Evolutionary conservation across 2,329 filamentous ascomycete genomes (phyloP).

Genomic region (Scolecobasidium constrictum): DNA sequence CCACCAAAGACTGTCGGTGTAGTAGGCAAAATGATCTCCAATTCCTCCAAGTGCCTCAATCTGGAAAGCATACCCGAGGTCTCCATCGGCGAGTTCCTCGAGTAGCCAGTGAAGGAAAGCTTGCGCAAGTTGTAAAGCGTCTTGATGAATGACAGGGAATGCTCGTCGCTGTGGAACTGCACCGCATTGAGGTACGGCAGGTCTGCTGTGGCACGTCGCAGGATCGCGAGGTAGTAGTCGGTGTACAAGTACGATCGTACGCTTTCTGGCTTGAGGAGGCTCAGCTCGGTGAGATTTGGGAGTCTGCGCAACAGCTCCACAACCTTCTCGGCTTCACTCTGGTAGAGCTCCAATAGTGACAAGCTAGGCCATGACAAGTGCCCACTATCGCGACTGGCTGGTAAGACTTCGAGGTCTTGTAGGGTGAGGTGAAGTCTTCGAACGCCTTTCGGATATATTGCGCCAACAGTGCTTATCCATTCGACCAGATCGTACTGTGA

Average conservation of each 20-base stretch:
- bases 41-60: constrained; percentile 1
- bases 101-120: constrained; percentile 7
- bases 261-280: not conserved
- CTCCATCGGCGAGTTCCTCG: constrained; percentile 8
- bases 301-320: not conserved
- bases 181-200: not conserved
- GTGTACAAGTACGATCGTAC: constrained; percentile 6
- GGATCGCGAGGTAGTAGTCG: constrained; percentile 2
- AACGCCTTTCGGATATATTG: not conserved
- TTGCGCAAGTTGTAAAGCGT: constrained; percentile 2
- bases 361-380: constrained; percentile 4
- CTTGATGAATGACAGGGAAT: constrained; percentile 4
- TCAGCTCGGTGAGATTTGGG: constrained; percentile 2
- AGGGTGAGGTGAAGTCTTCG: not conserved
- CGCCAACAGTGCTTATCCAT: not conserved
- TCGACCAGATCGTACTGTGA: constrained; percentile 2
- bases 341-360: constrained; percentile 7
- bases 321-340: constrained; percentile 6
- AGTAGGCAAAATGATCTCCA: constrained; percentile 5
- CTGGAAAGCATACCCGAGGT: constrained; percentile 3
- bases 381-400: not conserved
- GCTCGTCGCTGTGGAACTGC: constrained; percentile 6
- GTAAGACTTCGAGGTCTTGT: constrained; percentile 6
- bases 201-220: not conserved
- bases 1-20: constrained; percentile 1